These are phyloP conservation scores for Cordyceps javanica DNA, from an alignment of 2,329 filamentous ascomycete species.

Conservation along the genomic window DNA sequence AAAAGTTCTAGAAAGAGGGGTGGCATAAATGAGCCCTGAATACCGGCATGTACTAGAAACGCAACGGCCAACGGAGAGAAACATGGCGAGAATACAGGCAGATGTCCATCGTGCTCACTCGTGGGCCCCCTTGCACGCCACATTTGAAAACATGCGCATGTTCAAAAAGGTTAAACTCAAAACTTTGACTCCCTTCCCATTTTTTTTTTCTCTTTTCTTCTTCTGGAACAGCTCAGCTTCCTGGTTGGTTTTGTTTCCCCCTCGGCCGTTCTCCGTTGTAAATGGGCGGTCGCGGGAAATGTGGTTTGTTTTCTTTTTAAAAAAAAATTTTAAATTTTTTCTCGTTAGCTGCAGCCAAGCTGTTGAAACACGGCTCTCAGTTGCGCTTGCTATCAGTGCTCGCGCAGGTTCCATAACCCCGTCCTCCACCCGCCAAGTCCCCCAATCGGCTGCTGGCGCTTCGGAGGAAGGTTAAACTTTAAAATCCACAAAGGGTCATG, in stretches of 20 bases:
- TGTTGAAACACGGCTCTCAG: conserved; percentile 1
- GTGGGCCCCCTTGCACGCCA: too few relatives aligned
- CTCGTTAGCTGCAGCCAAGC: background rate
- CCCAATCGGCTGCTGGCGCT: background rate
- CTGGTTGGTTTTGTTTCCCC: background rate
- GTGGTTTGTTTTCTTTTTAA: background rate
- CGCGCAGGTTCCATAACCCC: background rate
- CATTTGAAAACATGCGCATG: too few relatives aligned
- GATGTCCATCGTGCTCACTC: too few relatives aligned
- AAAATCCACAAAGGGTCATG: background rate
- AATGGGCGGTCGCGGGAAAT: too few relatives aligned
- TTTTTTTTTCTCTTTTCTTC: conserved; percentile 3
- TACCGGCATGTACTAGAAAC: too few relatives aligned
- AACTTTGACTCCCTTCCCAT: conserved; percentile 1
- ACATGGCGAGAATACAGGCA: too few relatives aligned
- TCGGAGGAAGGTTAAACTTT: background rate
- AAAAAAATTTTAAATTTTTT: too few relatives aligned
- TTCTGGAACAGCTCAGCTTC: background rate
- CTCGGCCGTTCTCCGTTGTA: too few relatives aligned
- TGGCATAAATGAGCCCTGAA: too few relatives aligned
- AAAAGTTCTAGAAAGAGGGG: too few relatives aligned
- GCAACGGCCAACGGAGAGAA: too few relatives aligned
- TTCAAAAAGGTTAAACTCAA: too few relatives aligned
- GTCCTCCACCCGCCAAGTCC: background rate
- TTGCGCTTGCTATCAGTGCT: conserved; percentile 5